Percentiles rank a stretch among this genome's conserved stretches.
These are phyloP conservation scores for Suhomyces coccinellae DNA, from an alignment of 1,139 yeast genomes.

Conservation along the genomic window DNA sequence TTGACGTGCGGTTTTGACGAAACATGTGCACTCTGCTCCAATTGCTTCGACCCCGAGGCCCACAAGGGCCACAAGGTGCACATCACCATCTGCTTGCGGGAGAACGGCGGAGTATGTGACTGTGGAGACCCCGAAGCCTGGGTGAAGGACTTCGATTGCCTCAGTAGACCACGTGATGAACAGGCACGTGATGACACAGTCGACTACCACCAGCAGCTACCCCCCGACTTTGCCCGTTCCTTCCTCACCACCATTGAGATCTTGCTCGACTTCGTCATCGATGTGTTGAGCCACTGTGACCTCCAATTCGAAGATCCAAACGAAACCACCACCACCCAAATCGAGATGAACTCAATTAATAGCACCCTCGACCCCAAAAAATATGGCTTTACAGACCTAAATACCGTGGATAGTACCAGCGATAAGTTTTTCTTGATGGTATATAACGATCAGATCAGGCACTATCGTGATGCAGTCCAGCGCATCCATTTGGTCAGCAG, in stretches of 20 bases:
- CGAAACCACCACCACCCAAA: constrained; percentile 21
- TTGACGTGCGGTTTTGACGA: constrained; percentile 83
- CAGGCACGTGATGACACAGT: constrained; percentile 2
- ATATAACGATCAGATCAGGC: constrained; percentile 80
- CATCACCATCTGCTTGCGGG: constrained; percentile 70
- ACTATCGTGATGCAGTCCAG: constrained; percentile 71
- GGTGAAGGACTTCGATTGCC: constrained; percentile 41
- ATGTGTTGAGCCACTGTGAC: constrained; percentile 56
- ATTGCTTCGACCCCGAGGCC: constrained; percentile 68
- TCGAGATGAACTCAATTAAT: constrained; percentile 28
- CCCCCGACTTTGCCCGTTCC: constrained; percentile 35
- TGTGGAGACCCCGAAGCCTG: constrained; percentile 68
- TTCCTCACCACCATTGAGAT: constrained; percentile 50
- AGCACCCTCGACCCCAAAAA: constrained; percentile 33
- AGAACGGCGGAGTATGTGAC: constrained; percentile 83
- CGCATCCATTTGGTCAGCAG: constrained; percentile 64
- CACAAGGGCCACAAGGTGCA: constrained; percentile 80
- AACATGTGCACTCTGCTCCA: constrained; percentile 80
- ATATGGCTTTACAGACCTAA: constrained; percentile 27
- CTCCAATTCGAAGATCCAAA: constrained; percentile 35
- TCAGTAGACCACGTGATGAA: constrained; percentile 12
- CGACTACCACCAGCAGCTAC: constrained; percentile 23
- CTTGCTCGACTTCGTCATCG: constrained; percentile 72
- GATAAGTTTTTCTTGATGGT: constrained; percentile 57
- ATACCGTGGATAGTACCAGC: constrained; percentile 42